These are phyloP conservation scores for Cyberlindnera mrakii DNA, from an alignment of 805 yeast genomes.

Conservation along the genomic window DNA sequence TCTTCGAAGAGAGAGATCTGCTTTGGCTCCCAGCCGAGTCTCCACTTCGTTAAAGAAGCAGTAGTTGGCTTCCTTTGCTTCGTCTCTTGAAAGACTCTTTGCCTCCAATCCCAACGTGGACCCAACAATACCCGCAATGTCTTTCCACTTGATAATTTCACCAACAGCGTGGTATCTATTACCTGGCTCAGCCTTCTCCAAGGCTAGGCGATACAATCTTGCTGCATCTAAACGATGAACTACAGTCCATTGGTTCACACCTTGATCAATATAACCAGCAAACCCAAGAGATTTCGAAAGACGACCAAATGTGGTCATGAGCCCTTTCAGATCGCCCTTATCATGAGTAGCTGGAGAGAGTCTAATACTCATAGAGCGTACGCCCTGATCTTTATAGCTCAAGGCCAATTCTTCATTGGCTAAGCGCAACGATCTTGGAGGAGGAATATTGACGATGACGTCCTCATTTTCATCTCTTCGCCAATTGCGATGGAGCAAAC, in stretches of 20 bases:
- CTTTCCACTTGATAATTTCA: slow-evolving; percentile 21
- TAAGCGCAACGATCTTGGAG: slow-evolving; percentile 6
- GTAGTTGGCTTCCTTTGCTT: slow-evolving; percentile 10
- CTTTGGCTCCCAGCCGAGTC: slow-evolving; percentile 26
- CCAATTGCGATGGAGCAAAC: slow-evolving; percentile 5
- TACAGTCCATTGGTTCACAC: slow-evolving; percentile 28
- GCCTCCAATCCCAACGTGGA: slow-evolving; percentile 13
- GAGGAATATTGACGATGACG: not conserved
- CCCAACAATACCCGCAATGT: slow-evolving; percentile 25
- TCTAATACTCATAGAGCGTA: slow-evolving; percentile 23
- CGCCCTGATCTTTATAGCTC: slow-evolving; percentile 20
- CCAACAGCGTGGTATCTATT: slow-evolving; percentile 23
- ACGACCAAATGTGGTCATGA: slow-evolving; percentile 18
- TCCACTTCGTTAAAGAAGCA: slow-evolving; percentile 17
- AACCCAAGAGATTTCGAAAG: slow-evolving; percentile 27
- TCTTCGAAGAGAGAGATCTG: slow-evolving; percentile 20
- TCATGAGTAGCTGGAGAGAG: slow-evolving; percentile 34
- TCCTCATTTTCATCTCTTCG: slow-evolving; percentile 6
- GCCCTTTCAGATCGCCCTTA: slow-evolving; percentile 21
- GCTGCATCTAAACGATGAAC: slow-evolving; percentile 32
- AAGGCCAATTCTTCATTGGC: slow-evolving; percentile 13
- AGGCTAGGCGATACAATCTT: slow-evolving; percentile 22
- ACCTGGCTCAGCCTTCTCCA: slow-evolving; percentile 24
- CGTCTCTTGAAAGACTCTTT: slow-evolving; percentile 13
- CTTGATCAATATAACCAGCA: slow-evolving; percentile 32